phyloP scores from a whole-genome alignment of 345 rosid genomes.

The Lumnitzera racemosa region DNA sequence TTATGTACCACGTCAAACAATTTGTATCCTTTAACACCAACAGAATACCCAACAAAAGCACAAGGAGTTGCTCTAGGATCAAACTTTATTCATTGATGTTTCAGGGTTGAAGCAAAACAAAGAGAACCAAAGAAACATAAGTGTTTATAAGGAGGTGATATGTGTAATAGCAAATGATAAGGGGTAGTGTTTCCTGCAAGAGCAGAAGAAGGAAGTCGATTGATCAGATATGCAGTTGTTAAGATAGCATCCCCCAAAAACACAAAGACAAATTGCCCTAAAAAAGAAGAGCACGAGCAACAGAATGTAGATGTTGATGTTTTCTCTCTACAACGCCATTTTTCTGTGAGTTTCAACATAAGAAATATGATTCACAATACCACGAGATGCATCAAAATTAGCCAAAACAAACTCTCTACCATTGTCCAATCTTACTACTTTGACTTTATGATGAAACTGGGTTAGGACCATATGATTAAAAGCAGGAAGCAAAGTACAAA shows the following conservation, averaged over 20 bases:
- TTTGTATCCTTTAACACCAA: too few species aligned
- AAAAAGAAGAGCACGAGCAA: background rate
- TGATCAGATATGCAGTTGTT: too few species aligned
- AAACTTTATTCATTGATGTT: too few species aligned
- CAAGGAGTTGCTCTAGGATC: too few species aligned
- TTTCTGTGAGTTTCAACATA: background rate
- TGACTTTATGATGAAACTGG: background rate
- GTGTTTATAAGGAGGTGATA: too few species aligned
- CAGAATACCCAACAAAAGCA: too few species aligned
- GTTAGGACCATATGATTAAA: background rate
- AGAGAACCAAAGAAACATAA: too few species aligned
- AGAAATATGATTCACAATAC: background rate
- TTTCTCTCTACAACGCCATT: background rate
- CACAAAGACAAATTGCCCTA: background rate
- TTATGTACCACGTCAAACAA: too few species aligned
- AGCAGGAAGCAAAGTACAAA: background rate
- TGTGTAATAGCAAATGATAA: too few species aligned
- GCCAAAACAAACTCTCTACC: background rate
- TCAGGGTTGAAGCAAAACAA: too few species aligned
- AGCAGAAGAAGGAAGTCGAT: too few species aligned
- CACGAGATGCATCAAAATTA: background rate
- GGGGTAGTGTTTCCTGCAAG: too few species aligned
- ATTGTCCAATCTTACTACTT: background rate
- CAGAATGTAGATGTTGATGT: background rate
- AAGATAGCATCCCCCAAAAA: background rate